Conservation (phyloP, 169 alveolate genomes). For the Plasmodium ovale region DNA sequence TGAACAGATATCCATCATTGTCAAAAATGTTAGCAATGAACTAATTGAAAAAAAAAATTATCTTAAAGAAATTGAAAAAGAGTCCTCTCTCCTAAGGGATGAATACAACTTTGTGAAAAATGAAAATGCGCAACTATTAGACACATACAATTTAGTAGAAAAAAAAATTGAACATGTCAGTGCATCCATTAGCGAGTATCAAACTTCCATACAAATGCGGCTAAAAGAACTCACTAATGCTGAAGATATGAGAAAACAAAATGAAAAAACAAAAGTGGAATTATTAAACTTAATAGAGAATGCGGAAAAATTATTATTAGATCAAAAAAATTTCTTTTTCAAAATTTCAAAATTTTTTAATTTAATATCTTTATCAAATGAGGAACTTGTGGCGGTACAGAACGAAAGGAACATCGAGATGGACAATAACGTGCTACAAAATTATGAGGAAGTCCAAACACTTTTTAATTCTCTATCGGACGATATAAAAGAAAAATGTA, state of each 20-base stretch:
- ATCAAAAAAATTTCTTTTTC: conserved; percentile 41
- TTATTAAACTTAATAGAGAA: conserved; percentile 17
- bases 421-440: neutral
- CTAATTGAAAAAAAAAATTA: conserved; percentile 20
- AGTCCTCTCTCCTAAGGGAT: conserved; percentile 16
- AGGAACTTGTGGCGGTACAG: conserved; percentile 5
- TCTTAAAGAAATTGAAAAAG: conserved; percentile 60
- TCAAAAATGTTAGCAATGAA: conserved; percentile 31
- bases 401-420: neutral
- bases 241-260: conserved; percentile 12
- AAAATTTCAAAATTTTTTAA: conserved; percentile 49
- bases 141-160: neutral
- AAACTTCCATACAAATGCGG: neutral
- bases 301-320: conserved; percentile 31
- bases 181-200: neutral
- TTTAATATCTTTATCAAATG: conserved; percentile 40
- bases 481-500: conserved; percentile 2
- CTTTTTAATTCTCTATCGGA: neutral
- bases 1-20: conserved; percentile 24
- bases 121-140: neutral
- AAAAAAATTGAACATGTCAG: conserved; percentile 13
- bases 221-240: conserved; percentile 14
- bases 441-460: conserved; percentile 3
- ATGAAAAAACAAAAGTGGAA: conserved; percentile 52
- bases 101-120: conserved; percentile 12